Evolutionary conservation across 192 early-diverging fungal species (phyloP), one percentile per base, ranked within the genome.

Genomic region (Coemansia sp.): DNA sequence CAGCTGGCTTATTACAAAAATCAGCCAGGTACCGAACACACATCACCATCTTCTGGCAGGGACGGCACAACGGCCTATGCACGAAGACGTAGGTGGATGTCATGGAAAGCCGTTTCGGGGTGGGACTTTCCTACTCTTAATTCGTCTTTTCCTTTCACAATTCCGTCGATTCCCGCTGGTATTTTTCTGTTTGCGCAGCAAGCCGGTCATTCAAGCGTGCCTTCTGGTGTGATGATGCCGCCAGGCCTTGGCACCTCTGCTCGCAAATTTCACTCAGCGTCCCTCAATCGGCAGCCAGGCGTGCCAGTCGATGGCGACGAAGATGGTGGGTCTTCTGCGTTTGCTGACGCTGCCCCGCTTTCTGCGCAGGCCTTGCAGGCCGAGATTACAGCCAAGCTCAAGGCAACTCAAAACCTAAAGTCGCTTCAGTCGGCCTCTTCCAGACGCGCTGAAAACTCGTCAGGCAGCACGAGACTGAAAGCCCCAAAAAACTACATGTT

Each of bases 401-500:
- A 59, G 25, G 49, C 60, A 20, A 17, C 33, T 29, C 34, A 28
- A 40, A 56, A 52, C 38, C 42, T 25, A 30, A 68, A 56, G 22
- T 40, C 64, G 22, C 34, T 30, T 29, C 34, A 31, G 48, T 5
- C 68, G 10, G 18, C 38, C 8, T 61, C 48, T 18, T 31, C 52
- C 0, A 67, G 77, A 36, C 77, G 77, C 20, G 6, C 77, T 5
- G 77, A 80, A 16, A 66, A 66, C 1, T 32, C 60, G 12, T 14
- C 36, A 7, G 55, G 64, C 48, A 59, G 38, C 7, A 22, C 33
- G 22, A 58, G 73, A n/a, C 1, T 64, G 30, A 66, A 66, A 1
- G 22, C 61, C 16, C 57, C 75, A 56, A 66, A 82, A 69, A 68
- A 63, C 85, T 88, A 80, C 66, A 84, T 84, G 71, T 88, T 90